Evolutionary conservation across 495 filamentous ascomycete species (phyloP).

Genomic region (Trichoderma gamsii): DNA sequence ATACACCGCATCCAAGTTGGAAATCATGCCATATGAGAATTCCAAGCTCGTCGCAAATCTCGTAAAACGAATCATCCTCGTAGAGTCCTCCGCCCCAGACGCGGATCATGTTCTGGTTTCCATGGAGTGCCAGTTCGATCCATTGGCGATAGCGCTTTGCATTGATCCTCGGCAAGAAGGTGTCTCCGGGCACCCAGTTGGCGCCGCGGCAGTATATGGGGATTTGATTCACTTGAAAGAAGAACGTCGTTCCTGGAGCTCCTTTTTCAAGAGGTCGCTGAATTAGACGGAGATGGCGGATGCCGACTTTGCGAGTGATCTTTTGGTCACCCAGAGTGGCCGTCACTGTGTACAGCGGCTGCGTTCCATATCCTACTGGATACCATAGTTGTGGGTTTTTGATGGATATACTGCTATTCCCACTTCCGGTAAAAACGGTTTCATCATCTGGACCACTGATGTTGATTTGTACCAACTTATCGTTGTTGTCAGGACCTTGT

Average conservation of each 20-base stretch:
- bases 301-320: slow-evolving; percentile 52
- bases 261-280: slow-evolving; percentile 49
- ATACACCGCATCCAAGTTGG: slow-evolving; percentile 73
- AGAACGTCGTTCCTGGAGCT: slow-evolving; percentile 62
- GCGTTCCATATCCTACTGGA: slow-evolving; percentile 61
- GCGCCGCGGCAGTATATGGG: slow-evolving; percentile 67
- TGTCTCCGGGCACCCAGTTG: slow-evolving; percentile 75
- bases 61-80: slow-evolving; percentile 68
- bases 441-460: slow-evolving; percentile 38
- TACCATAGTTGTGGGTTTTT: slow-evolving; percentile 63
- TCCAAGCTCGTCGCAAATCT: slow-evolving; percentile 67
- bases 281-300: slow-evolving; percentile 56
- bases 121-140: slow-evolving; percentile 56
- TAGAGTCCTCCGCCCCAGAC: slow-evolving; percentile 80
- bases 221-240: slow-evolving; percentile 65
- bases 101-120: slow-evolving; percentile 57
- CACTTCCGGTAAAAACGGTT: slow-evolving; percentile 28
- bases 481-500: slow-evolving; percentile 41
- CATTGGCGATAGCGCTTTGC: slow-evolving; percentile 56
- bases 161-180: slow-evolving; percentile 54
- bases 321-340: slow-evolving; percentile 33
- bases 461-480: slow-evolving; percentile 37
- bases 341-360: slow-evolving; percentile 56
- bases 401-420: slow-evolving; percentile 36
- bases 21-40: slow-evolving; percentile 83